Conservation (phyloP, 495 filamentous ascomycete genomes). For the Cryomyces minteri region DNA sequence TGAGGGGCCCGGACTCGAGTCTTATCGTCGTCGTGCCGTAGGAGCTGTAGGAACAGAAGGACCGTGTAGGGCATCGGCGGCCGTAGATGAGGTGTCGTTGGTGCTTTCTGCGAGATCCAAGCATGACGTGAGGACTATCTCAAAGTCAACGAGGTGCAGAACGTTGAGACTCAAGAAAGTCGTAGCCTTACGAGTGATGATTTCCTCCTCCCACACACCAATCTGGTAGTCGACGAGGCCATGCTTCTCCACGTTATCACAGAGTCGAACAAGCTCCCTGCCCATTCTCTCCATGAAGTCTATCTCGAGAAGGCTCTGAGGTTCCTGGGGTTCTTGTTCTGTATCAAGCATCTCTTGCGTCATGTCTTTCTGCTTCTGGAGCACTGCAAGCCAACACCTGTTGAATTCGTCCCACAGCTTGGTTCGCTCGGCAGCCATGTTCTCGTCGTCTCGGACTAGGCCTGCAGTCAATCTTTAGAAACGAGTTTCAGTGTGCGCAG, state of each 20-base stretch:
- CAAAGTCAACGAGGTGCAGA: too few relatives aligned
- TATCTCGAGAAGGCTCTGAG: slow-evolving; percentile 44
- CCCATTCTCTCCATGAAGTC: slow-evolving; percentile 65
- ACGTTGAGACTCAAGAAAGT: too few relatives aligned
- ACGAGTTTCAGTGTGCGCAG: slow-evolving; percentile 15
- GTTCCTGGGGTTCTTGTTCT: slow-evolving; percentile 36
- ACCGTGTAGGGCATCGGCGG: too few relatives aligned
- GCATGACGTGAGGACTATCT: background rate
- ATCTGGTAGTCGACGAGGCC: slow-evolving; percentile 95
- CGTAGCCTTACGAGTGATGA: slow-evolving; percentile 14
- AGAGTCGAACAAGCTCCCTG: slow-evolving; percentile 58
- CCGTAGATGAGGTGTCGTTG: too few relatives aligned
- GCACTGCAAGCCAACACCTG: slow-evolving; percentile 73
- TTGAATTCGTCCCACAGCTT: slow-evolving; percentile 92
- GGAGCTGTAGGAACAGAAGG: too few relatives aligned
- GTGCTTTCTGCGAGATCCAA: background rate
- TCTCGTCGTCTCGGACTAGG: slow-evolving; percentile 56
- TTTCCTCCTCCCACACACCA: slow-evolving; percentile 90
- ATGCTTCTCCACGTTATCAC: slow-evolving; percentile 71
- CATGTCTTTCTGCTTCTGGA: slow-evolving; percentile 76
- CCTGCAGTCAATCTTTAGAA: slow-evolving; percentile 25
- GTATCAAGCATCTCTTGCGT: slow-evolving; percentile 36
- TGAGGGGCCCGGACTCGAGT: too few relatives aligned
- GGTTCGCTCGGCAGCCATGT: slow-evolving; percentile 48
- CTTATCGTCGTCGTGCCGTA: too few relatives aligned